Percentiles rank a stretch among this genome's conserved stretches.
Conservation (phyloP, 805 yeast species). For the Saturnispora bothae region DNA sequence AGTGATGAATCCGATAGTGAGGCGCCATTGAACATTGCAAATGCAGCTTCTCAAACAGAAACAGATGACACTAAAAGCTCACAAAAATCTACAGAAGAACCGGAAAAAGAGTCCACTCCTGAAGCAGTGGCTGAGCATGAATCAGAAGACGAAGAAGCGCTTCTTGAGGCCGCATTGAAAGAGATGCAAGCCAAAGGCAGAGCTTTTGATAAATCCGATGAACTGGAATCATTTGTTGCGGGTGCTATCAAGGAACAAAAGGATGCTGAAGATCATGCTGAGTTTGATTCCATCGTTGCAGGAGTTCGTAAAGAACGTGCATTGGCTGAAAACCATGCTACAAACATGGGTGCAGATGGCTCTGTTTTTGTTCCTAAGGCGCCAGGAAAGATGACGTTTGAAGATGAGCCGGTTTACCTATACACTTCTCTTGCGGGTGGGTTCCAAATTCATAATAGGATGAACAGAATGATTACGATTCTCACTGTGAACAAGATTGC, state of each 20-base stretch:
- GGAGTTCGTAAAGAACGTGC: conserved; percentile 21
- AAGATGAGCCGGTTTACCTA: conserved; percentile 56
- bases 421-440: conserved; percentile 87
- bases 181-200: conserved; percentile 4
- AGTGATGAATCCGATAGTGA: too few species aligned
- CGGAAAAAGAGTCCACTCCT: not conserved
- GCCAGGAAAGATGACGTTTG: conserved; percentile 25
- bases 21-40: too few species aligned
- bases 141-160: conserved; percentile 6
- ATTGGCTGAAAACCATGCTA: conserved; percentile 2
- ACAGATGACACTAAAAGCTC: not conserved
- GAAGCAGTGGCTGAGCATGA: not conserved
- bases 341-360: conserved; percentile 11
- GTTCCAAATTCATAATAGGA: conserved; percentile 64
- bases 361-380: conserved; percentile 26
- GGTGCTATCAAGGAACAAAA: conserved; percentile 6
- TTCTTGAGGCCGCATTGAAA: conserved; percentile 6
- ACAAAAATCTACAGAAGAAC: conserved; percentile 4
- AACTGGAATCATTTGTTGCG: conserved; percentile 3
- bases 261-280: conserved; percentile 13
- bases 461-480: conserved; percentile 66
- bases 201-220: conserved; percentile 5
- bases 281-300: conserved; percentile 20
- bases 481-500: conserved; percentile 62
- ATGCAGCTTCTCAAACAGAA: too few species aligned